Conservation (phyloP, 2,329 filamentous ascomycete species). For the Cadophora malorum region DNA sequence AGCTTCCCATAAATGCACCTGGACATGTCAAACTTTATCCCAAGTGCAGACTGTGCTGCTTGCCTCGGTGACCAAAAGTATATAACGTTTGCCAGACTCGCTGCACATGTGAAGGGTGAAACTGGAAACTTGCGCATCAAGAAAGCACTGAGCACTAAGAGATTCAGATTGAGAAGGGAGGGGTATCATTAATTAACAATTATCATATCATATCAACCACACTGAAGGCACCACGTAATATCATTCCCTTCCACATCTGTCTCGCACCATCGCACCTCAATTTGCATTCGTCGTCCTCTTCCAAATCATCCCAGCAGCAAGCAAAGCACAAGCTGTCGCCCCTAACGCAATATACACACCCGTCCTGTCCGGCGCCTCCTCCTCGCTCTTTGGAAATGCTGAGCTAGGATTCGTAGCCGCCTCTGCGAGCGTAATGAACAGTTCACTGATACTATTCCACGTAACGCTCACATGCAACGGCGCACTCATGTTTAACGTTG, state of each 20-base stretch:
- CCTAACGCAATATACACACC: slow-evolving; percentile 85
- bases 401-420: slow-evolving; percentile 88
- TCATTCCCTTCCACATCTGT: background rate
- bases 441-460: slow-evolving; percentile 91
- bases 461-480: slow-evolving; percentile 94
- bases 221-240: slow-evolving; percentile 16
- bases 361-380: slow-evolving; percentile 82
- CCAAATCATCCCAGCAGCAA: slow-evolving; percentile 72
- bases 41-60: too few species aligned
- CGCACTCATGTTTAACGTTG: slow-evolving; percentile 82
- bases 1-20: too few species aligned
- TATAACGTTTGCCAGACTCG: too few species aligned
- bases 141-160: background rate
- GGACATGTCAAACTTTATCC: too few species aligned
- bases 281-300: slow-evolving; percentile 47
- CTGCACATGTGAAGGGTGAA: too few species aligned
- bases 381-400: slow-evolving; percentile 88
- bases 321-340: slow-evolving; percentile 68
- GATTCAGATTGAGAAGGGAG: slow-evolving; percentile 33
- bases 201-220: slow-evolving; percentile 19
- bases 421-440: slow-evolving; percentile 92
- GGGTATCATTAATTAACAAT: slow-evolving; percentile 42
- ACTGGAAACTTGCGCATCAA: background rate
- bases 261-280: slow-evolving; percentile 26
- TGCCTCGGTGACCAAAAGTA: too few species aligned